Conservation (phyloP, 2,329 filamentous ascomycete species). For the Geosmithia putterillii region DNA sequence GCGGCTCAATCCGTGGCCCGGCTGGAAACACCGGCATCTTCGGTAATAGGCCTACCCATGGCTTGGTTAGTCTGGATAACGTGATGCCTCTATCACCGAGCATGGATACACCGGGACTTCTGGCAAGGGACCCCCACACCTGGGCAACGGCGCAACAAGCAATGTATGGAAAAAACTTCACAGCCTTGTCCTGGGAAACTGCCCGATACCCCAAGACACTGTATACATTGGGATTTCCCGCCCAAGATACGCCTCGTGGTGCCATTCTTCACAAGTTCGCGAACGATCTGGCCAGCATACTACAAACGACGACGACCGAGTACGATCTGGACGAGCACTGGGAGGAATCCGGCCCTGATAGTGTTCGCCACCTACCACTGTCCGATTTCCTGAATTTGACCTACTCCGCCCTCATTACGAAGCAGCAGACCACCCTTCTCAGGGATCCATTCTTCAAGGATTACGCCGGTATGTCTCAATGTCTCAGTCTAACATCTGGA, state of each 20-base stretch:
- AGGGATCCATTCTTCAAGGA: constrained; percentile 24
- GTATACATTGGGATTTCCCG: constrained; percentile 1
- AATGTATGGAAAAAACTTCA: constrained; percentile 21
- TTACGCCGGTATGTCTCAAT: constrained; percentile 17
- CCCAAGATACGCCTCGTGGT: neutral
- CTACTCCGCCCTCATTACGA: constrained; percentile 22
- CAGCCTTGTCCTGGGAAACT: constrained; percentile 10
- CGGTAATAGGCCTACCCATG: constrained; percentile 30
- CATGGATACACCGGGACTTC: constrained; percentile 31
- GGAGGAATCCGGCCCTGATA: constrained; percentile 10
- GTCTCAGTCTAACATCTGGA: constrained; percentile 3
- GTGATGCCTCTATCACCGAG: constrained; percentile 26
- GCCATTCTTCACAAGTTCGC: constrained; percentile 15
- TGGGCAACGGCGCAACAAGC: constrained; percentile 19
- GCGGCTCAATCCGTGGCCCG: constrained; percentile 31
- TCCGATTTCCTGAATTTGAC: constrained; percentile 15
- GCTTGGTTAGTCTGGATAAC: constrained; percentile 23
- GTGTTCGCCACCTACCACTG: constrained; percentile 6
- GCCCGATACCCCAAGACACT: constrained; percentile 14
- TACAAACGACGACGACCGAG: constrained; percentile 4
- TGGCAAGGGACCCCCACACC: constrained; percentile 20
- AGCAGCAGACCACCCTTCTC: constrained; percentile 21
- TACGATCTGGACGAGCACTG: constrained; percentile 11
- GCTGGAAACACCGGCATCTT: constrained; percentile 27
- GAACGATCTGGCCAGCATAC: constrained; percentile 9